Conservation (phyloP, 768 basidiomycete species). For the Trametes maxima region DNA sequence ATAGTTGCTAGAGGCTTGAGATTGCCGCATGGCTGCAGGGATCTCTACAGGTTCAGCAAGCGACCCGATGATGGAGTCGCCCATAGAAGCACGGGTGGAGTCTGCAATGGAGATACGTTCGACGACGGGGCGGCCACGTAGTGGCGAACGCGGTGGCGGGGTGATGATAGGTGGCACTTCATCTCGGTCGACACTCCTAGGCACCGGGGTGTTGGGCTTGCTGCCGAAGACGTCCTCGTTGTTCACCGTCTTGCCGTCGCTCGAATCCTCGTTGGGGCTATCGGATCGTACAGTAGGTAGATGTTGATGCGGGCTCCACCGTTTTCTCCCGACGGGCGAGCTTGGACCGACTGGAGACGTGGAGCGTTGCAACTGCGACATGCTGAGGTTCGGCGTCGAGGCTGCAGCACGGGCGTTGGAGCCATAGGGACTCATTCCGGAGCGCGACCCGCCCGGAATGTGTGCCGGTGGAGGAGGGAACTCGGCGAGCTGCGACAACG, state of each 20-base stretch:
- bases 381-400: slow-evolving; percentile 62
- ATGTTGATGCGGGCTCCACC: slow-evolving; percentile 52
- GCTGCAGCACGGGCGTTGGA: slow-evolving; percentile 51
- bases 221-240: slow-evolving; percentile 27
- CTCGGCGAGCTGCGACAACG: slow-evolving; percentile 66
- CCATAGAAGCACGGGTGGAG: slow-evolving; percentile 35
- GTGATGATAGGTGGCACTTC: slow-evolving; percentile 42
- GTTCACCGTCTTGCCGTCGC: slow-evolving; percentile 34
- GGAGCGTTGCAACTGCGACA: slow-evolving; percentile 37
- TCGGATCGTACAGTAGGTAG: slow-evolving; percentile 57
- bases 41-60: slow-evolving; percentile 34
- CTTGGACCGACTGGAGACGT: slow-evolving; percentile 37
- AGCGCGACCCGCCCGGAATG: slow-evolving; percentile 40
- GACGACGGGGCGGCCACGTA: slow-evolving; percentile 43
- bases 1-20: slow-evolving; percentile 61
- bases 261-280: slow-evolving; percentile 50
- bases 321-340: slow-evolving; percentile 44
- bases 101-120: slow-evolving; percentile 33
- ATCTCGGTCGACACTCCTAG: slow-evolving; percentile 37
- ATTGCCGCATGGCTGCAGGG: slow-evolving; percentile 52
- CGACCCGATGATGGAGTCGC: slow-evolving; percentile 42
- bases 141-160: slow-evolving; percentile 53
- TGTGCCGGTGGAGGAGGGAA: slow-evolving; percentile 49
- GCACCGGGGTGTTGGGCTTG: slow-evolving; percentile 18
- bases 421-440: slow-evolving; percentile 29